Percentiles rank a stretch among this genome's conserved stretches.
These are phyloP conservation scores for Nicotiana noctiflora DNA, from an alignment of 257 asterid species.

Conservation along the genomic window DNA sequence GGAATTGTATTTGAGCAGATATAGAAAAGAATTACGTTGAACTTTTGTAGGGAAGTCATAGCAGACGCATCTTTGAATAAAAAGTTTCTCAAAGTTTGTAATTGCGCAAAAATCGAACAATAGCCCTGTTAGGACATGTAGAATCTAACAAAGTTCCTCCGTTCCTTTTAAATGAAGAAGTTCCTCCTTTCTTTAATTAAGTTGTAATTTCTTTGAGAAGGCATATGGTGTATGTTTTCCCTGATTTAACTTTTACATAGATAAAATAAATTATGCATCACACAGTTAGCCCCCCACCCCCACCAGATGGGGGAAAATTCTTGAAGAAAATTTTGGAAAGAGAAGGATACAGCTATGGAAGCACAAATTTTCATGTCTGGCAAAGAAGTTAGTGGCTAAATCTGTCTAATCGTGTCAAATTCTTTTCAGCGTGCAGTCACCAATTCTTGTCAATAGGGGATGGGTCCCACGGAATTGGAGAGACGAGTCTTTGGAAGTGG, in stretches of 20 bases:
- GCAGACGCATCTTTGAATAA: background rate
- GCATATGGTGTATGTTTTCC: background rate
- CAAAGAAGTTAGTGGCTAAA: background rate
- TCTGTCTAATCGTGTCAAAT: constrained; percentile 8
- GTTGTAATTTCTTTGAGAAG: background rate
- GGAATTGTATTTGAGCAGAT: background rate
- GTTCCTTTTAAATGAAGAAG: no score
- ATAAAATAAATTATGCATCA: no score
- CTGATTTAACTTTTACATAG: no score
- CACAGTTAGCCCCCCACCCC: no score
- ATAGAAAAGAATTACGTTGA: background rate
- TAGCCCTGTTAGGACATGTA: background rate
- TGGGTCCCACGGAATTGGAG: constrained; percentile 99
- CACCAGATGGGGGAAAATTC: no score
- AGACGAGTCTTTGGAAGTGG: constrained; percentile 45
- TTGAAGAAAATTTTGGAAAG: no score
- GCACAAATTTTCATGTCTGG: background rate
- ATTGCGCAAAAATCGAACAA: background rate
- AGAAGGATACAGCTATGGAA: no score
- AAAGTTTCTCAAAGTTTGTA: background rate
- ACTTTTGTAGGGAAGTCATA: background rate
- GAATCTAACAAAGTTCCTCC: background rate
- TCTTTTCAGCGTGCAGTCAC: constrained; percentile 52
- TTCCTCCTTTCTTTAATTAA: background rate
- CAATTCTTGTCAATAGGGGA: constrained; percentile 90